Base-by-base conservation (phyloP, 306 rosid species). In the Pterocarpus macrocarpus region DNA sequence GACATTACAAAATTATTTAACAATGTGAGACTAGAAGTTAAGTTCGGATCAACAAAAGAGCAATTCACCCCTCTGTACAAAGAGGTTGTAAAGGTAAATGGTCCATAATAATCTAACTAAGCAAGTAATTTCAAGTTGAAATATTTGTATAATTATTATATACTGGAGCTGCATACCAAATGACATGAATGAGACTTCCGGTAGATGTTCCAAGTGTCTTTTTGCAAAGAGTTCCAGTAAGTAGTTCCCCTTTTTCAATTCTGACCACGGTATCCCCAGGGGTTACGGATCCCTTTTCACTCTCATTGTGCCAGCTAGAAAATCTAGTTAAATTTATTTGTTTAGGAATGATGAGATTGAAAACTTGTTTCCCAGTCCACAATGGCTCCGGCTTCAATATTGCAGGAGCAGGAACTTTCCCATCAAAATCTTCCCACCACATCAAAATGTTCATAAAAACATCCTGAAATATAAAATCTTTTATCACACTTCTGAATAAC, bases 351-450 rank as follows among this genome's bases (percentile, higher is more conserved):
- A 95, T 95, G 77, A 95, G 98, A 83, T 95, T 95, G 70, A 95
- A 95, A 71, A 95, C 99, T 86, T 95, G 99, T 71, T 95, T 95
- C 75, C 99, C 99, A 33, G 99, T 95, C 99, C 99, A 95, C 76
- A 93, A 77, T 70, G 99, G 99, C 67, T 92, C 96, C 38, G 99
- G 99, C 91, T 95, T 95, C 87, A 91, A 87, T 82, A 95, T 92
- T 63, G 98, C 75, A 57, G 99, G 99, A 76, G 98, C 87, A 32
- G 99, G 99, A 76, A 95, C 89, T 84, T 95, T 93, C 69, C 99
- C 98, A 50, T 95, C 99, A 88, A 93, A 95, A 84, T 95, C 99
- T 83, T 95, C 99, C 99, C 99, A 95, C 99, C 99, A 95, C 99
- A 95, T 95, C 92, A 95, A 86, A 75, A 90, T 95, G 86, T 95